These are phyloP conservation scores for Chaetomium fimeti DNA, from an alignment of 495 filamentous ascomycete species.

Conservation along the genomic window DNA sequence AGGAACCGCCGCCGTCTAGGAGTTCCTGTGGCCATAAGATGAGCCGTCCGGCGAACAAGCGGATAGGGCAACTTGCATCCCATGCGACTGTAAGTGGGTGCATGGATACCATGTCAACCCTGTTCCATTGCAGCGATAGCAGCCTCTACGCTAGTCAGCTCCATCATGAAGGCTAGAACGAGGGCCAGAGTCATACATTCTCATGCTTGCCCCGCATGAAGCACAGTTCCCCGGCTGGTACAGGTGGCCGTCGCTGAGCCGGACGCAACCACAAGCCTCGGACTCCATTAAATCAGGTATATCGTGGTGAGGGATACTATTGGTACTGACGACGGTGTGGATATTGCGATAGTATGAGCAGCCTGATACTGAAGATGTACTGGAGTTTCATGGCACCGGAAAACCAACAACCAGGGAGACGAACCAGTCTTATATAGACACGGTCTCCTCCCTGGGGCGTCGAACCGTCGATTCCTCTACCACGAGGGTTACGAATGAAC, in stretches of 20 bases:
- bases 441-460: neutral
- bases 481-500: slow-evolving; percentile 1
- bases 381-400: neutral
- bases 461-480: slow-evolving; percentile 9
- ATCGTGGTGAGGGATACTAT: neutral
- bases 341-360: neutral
- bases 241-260: slow-evolving; percentile 7
- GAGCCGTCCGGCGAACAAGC: neutral
- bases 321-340: neutral
- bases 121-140: slow-evolving; percentile 3
- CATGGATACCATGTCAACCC: slow-evolving; percentile 16
- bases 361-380: neutral
- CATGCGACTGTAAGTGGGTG: neutral
- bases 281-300: slow-evolving; percentile 5
- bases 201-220: slow-evolving; percentile 18
- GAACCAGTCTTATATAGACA: slow-evolving; percentile 13
- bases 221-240: slow-evolving; percentile 11
- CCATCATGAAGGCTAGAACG: neutral
- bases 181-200: slow-evolving; percentile 5
- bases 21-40: slow-evolving; percentile 8
- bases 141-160: slow-evolving; percentile 12
- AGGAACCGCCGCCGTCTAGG: slow-evolving; percentile 3
- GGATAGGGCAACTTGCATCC: neutral
- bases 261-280: slow-evolving; percentile 20
- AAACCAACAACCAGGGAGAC: neutral